Evolutionary conservation across 306 rosid species (phyloP).

Genomic region (Quercus ilex): DNA sequence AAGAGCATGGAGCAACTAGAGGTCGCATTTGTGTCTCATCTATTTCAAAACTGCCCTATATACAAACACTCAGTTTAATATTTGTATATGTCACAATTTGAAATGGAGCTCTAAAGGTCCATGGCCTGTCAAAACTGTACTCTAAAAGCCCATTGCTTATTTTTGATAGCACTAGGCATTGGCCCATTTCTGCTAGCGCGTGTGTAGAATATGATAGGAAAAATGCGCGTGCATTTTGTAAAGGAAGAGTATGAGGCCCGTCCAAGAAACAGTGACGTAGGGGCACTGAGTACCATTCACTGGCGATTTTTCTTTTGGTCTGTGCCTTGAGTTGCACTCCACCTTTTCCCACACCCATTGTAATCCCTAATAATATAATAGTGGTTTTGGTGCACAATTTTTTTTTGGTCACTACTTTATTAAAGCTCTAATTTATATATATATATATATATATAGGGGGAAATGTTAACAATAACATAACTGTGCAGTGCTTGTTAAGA

Average conservation of each 20-base stretch:
- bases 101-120: too few species aligned
- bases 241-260: not conserved
- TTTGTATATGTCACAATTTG: too few species aligned
- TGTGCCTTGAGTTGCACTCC: slow-evolving; percentile 38
- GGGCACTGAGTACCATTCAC: slow-evolving; percentile 22
- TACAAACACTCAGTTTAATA: too few species aligned
- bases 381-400: too few species aligned
- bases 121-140: not conserved
- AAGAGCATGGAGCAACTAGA: too few species aligned
- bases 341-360: not conserved
- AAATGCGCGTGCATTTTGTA: not conserved
- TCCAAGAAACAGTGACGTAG: slow-evolving; percentile 5
- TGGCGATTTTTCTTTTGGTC: slow-evolving; percentile 25
- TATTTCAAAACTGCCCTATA: too few species aligned
- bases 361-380: not conserved
- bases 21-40: too few species aligned
- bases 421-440: too few species aligned
- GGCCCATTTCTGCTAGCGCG: not conserved
- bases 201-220: not conserved
- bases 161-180: not conserved
- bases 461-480: too few species aligned
- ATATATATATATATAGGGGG: too few species aligned
- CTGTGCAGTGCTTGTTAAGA: too few species aligned
- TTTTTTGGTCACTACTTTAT: too few species aligned
- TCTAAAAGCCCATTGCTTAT: not conserved